Base-by-base conservation (phyloP, 306 rosid genomes). In the Quercus berberidifolia region DNA sequence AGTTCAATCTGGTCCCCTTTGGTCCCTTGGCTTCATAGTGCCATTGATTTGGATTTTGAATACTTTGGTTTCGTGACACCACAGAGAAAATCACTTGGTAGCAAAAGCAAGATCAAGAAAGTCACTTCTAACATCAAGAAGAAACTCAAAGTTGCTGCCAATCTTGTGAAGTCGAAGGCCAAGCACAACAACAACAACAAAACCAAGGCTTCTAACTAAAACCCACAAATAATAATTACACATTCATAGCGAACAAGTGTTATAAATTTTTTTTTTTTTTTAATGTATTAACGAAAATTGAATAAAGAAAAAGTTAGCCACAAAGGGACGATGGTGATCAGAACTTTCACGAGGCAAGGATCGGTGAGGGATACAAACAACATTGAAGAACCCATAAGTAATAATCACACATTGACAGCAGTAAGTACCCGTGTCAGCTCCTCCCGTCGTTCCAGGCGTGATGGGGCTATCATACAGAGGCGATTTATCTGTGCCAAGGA, bases 401-500 rank as follows among this genome's bases (percentile, higher is more conserved):
- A 33, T 5, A 33, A 33, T 33, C 38, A 33, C 38, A 33, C 38
- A 33, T 33, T 33, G 38, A 33, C 38, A 33, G 7, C 38, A 25
- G 26, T 25, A 25, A 95, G 99, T 81, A 95, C 99, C 15, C 96
- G 99, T 20, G 99, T 95, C 62, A 95, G 99, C 82, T 95, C 99
- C 38, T 95, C 99, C 3, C 94, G 97, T 17, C 92, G 99, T 35
- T 95, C 99, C 30, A 88, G 99, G 83, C 98, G 98, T 3, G 98
- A 95, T 74, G 99, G 99, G 41, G 99, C 99, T 1, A 95, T 95
- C 20, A 92, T 95, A 33, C 99, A 95, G 89, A 90, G 99, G 82
- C 99, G 92, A 70, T 92, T 95, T 77, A 98, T 95, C 54, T 95
- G 99, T 81, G 99, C 99, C 4, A 95, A 95, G 81, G 99, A 95